Percentiles rank a stretch among this genome's conserved stretches.
These are phyloP conservation scores for Candida pseudoviswanathii DNA, from an alignment of 1,139 yeast species.

Conservation along the genomic window DNA sequence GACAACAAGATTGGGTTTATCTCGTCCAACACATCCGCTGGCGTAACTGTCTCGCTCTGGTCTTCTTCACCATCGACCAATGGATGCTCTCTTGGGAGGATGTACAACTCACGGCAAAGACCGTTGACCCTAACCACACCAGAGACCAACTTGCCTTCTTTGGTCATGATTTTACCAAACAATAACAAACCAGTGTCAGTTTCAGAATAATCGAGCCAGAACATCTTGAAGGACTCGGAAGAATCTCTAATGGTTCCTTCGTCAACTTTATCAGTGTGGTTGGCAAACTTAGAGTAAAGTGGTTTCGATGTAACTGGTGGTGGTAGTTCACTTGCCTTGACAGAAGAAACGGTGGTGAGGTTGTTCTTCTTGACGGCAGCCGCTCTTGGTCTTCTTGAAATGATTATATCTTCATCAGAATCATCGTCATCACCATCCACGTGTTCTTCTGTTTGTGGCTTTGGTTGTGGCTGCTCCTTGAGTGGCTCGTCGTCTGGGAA, in stretches of 20 bases:
- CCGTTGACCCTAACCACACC: constrained; percentile 80
- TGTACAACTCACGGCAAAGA: constrained; percentile 69
- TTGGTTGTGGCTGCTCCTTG: not conserved
- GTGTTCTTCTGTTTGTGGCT: constrained; percentile 15
- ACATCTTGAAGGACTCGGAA: constrained; percentile 59
- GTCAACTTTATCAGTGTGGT: constrained; percentile 47
- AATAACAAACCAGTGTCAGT: constrained; percentile 67
- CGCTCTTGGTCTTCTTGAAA: constrained; percentile 47
- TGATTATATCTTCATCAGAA: constrained; percentile 58
- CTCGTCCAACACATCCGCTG: constrained; percentile 78
- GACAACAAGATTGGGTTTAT: constrained; percentile 65
- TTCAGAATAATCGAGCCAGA: constrained; percentile 90
- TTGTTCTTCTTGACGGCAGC: constrained; percentile 25
- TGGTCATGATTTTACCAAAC: constrained; percentile 79
- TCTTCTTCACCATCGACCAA: constrained; percentile 43
- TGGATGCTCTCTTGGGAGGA: constrained; percentile 64
- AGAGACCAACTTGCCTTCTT: constrained; percentile 63
- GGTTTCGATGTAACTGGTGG: constrained; percentile 29
- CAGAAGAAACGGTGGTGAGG: constrained; percentile 25
- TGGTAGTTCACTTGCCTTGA: constrained; percentile 23
- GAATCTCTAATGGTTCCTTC: constrained; percentile 45
- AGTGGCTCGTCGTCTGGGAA: not conserved
- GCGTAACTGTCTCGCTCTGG: constrained; percentile 34
- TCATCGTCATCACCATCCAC: constrained; percentile 26
- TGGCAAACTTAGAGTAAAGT: constrained; percentile 21